Evolutionary conservation across 2,329 filamentous ascomycete species (phyloP).

Genomic region (Nemania abortiva): DNA sequence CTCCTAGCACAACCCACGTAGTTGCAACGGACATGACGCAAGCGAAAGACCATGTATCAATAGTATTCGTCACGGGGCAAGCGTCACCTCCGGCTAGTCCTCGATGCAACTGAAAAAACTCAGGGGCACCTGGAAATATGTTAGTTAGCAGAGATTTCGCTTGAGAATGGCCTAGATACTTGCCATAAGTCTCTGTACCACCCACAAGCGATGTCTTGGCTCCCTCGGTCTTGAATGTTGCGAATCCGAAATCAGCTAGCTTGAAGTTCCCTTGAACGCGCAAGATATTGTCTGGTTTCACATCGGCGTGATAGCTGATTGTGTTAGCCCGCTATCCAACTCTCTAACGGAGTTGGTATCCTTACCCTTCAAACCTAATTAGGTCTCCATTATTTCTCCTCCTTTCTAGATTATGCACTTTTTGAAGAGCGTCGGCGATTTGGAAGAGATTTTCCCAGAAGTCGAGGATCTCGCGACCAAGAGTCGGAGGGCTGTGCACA

Average conservation of each 20-base stretch:
- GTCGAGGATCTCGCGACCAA: conserved; percentile 30
- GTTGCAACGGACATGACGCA: conserved; percentile 38
- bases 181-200: conserved; percentile 19
- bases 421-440: conserved; percentile 34
- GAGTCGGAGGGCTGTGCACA: conserved; percentile 25
- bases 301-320: conserved; percentile 38
- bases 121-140: conserved; percentile 18
- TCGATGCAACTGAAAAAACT: conserved; percentile 3
- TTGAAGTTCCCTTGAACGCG: conserved; percentile 41
- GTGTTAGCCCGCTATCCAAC: conserved; percentile 1
- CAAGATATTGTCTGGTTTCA: conserved; percentile 43
- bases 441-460: conserved; percentile 37
- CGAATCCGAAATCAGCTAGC: conserved; percentile 44
- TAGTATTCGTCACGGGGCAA: conserved; percentile 18
- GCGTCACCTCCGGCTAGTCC: background rate
- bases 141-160: background rate
- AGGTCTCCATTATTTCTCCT: conserved; percentile 29
- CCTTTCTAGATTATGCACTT: conserved; percentile 34
- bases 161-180: background rate
- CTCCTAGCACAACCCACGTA: conserved; percentile 39
- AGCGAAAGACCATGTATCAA: conserved; percentile 41
- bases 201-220: conserved; percentile 10
- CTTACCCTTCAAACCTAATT: conserved; percentile 16
- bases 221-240: conserved; percentile 26
- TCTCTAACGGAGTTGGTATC: background rate